Evolutionary conservation across 768 basidiomycete genomes (phyloP), one percentile per base, ranked within the genome.

Genomic region (Trametes coccinea): DNA sequence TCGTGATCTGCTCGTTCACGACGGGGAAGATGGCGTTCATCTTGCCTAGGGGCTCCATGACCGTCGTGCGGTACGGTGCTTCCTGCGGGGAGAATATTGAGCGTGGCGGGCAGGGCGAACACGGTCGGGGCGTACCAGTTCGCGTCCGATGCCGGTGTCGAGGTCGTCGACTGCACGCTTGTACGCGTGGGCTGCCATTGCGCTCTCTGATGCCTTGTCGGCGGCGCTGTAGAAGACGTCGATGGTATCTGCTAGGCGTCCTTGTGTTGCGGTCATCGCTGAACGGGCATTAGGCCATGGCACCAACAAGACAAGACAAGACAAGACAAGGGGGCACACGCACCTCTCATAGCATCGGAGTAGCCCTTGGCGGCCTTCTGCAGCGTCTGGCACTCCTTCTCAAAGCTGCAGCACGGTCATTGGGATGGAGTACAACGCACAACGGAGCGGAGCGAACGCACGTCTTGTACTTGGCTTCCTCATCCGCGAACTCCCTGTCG

Each of bases 361-460:
- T 97, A 99, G 0, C 83, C 84, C 79, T 98, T 99, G 71, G 90
- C 90, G 64, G 98, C 95, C 74, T 96, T 98, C 77, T 98, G 97
- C 48, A 99, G 76, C 7, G 84, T 84, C 71, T 89, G 88, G 57
- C 91, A 90, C 82, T 98, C 96, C 80, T 98, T 99, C 83, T 99
- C 96, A 75, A 90, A 93, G 34, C 96, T 98, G 62, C 46, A 8
- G 50, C 8, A 31, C 27, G 34, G 34, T 37, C 34, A 37, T 22
- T 45, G 52, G 40, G 53, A 48, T 37, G 49, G n/a, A 53, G 34
- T 40, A 34, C 56, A 44, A 34, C 65, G 40, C 29, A 14, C 40
- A 31, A 56, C n/a, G 6, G 45, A 5, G 7, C 14, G 39, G 54
- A 22, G 30, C 11, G 40, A 37, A 78, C 93, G 73, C 73, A 97